Base-by-base conservation (phyloP, 2,329 filamentous ascomycete species). In the Cyphellophora attinorum region DNA sequence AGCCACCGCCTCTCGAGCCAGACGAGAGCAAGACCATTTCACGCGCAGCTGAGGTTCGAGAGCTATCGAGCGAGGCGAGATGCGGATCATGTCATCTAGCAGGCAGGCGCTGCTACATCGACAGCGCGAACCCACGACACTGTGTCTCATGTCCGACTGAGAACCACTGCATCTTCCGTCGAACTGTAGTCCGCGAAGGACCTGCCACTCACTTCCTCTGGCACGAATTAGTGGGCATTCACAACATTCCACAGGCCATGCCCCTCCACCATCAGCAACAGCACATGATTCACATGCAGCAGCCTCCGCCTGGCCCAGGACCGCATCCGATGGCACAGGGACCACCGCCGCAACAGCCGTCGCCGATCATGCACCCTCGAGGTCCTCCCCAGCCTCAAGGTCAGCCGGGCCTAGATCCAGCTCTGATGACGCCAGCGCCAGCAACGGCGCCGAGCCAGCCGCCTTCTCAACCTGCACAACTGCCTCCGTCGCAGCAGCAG, bases 321-420 rank as follows among this genome's bases (percentile, higher is more conserved):
- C n/a, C n/a, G n/a, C n/a, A n/a, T n/a, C n/a, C n/a, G n/a, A n/a
- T n/a, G n/a, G n/a, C n/a, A n/a, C 21, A 25, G n/a, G 21, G 21
- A 8, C 21, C 8, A n/a, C 21, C 21, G 8, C n/a, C n/a, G n/a
- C n/a, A n/a, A n/a, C 21, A 25, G 21, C 21, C 21, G n/a, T n/a
- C 21, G 21, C 8, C n/a, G 21, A 8, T 8, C 8, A 25, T 25
- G 21, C 21, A 25, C 8, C 6, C 19, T 27, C 30, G 59, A 53
- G 19, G 57, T 35, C 27, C 49, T 55, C 41, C 49, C 12, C 19
- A 21, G 33, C 33, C 19, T 15, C 18, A 23, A 25, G 8, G 8
- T 25, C 21, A 25, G 8, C 21, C 21, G 8, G 21, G 21, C 8
- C 21, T n/a, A n/a, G n/a, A n/a, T n/a, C n/a, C n/a, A n/a, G n/a